Conservation (phyloP, 345 rosid genomes). For the Adansonia digitata region DNA sequence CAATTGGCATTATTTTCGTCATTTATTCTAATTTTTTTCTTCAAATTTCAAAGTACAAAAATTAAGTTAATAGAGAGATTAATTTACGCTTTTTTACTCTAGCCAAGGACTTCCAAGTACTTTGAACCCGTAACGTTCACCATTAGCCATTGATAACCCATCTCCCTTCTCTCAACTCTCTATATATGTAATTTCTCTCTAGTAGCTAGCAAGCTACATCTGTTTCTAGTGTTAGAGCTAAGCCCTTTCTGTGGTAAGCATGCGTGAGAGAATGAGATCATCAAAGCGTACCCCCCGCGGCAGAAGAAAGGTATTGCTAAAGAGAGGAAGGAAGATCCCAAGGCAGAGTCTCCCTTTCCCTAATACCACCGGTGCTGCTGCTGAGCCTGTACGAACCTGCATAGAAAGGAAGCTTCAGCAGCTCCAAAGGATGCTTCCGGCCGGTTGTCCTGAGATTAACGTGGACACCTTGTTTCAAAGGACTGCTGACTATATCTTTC, state of each 20-base stretch:
- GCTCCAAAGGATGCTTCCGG: conserved; percentile 11
- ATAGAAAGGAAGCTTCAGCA: conserved; percentile 14
- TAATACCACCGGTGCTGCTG: not conserved
- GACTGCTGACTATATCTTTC: conserved; percentile 12
- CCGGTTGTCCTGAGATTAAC: not conserved
- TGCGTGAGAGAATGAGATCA: conserved; percentile 9
- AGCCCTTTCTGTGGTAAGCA: not conserved
- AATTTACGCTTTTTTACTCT: no score
- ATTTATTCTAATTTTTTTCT: no score
- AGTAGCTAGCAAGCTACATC: not conserved
- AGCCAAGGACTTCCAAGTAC: no score
- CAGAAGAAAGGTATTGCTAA: not conserved
- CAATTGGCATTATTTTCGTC: no score
- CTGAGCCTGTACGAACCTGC: not conserved
- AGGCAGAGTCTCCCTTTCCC: conserved; percentile 1
- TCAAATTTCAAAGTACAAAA: no score
- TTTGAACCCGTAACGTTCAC: no score
- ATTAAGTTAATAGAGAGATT: no score
- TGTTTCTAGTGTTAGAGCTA: not conserved
- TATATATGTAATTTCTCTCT: not conserved
- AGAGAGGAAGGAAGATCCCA: not conserved
- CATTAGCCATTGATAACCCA: not conserved
- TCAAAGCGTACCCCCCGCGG: not conserved
- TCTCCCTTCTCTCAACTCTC: no score
- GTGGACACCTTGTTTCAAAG: conserved; percentile 19